These are phyloP conservation scores for Kwoniella newhampshirensis DNA, from an alignment of 768 basidiomycete species.

Conservation along the genomic window DNA sequence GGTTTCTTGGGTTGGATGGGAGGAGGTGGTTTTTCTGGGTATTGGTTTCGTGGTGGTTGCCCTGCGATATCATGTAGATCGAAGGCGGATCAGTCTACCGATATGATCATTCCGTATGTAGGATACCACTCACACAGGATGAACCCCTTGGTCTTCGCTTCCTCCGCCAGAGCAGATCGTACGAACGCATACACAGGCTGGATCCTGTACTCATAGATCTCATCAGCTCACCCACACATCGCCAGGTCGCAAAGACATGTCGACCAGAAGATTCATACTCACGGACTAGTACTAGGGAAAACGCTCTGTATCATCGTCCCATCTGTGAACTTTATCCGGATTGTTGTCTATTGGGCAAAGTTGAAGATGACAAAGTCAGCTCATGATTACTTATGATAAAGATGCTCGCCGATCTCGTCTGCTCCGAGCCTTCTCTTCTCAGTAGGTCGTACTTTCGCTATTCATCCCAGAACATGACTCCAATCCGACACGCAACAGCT, in stretches of 20 bases:
- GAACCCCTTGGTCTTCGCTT: conserved; percentile 38
- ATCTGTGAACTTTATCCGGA: conserved; percentile 50
- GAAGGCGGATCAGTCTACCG: background rate
- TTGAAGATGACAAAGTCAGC: too few relatives aligned
- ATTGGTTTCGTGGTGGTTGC: conserved; percentile 48
- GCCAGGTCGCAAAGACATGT: background rate
- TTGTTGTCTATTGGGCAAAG: conserved; percentile 35
- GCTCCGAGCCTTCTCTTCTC: too few relatives aligned
- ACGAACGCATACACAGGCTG: conserved; percentile 52
- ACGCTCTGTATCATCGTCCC: conserved; percentile 49
- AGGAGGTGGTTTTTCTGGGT: conserved; percentile 45
- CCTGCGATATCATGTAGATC: conserved; percentile 20
- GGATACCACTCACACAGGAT: conserved; percentile 47
- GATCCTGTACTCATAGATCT: conserved; percentile 28
- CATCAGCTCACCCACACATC: background rate
- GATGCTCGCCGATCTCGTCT: too few relatives aligned
- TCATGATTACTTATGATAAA: too few relatives aligned
- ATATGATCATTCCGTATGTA: too few relatives aligned
- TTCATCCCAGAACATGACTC: too few relatives aligned
- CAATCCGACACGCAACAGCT: too few relatives aligned
- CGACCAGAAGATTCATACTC: conserved; percentile 5
- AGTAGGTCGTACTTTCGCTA: too few relatives aligned
- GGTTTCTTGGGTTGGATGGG: conserved; percentile 11
- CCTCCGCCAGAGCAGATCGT: conserved; percentile 32
- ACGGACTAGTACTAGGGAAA: conserved; percentile 48